Evolutionary conservation across 768 basidiomycete species (phyloP).

Genomic region (Saitozyma sp.): DNA sequence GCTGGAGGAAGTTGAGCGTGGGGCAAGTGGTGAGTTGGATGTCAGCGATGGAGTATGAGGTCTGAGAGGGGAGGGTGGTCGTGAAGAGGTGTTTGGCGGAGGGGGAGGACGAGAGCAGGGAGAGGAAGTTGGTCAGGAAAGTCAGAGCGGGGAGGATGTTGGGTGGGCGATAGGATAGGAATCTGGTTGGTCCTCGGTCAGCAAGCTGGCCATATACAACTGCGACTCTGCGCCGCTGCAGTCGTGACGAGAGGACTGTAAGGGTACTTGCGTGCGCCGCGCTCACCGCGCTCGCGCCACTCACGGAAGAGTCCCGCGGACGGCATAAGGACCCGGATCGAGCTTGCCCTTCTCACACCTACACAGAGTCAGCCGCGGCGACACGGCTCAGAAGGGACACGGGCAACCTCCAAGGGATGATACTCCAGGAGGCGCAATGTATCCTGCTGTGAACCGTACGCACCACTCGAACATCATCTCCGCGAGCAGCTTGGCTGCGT

Average conservation of each 20-base stretch:
- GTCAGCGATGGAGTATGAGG: slow-evolving; percentile 53
- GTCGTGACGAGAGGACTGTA: too few species aligned
- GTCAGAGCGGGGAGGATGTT: slow-evolving; percentile 90
- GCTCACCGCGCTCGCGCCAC: slow-evolving; percentile 40
- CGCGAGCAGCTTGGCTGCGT: slow-evolving; percentile 81
- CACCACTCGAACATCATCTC: slow-evolving; percentile 83
- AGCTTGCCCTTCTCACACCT: slow-evolving; percentile 53
- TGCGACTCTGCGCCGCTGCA: too few species aligned
- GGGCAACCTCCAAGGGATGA: too few species aligned
- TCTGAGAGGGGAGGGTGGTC: slow-evolving; percentile 22
- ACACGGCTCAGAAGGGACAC: too few species aligned
- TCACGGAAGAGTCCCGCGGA: slow-evolving; percentile 82
- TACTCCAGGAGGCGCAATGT: neutral
- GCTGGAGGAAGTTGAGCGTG: slow-evolving; percentile 83
- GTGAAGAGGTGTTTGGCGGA: slow-evolving; percentile 34
- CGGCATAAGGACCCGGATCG: slow-evolving; percentile 71
- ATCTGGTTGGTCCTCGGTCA: slow-evolving; percentile 33
- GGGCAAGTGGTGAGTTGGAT: slow-evolving; percentile 72
- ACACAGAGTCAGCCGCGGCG: neutral
- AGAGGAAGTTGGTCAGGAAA: slow-evolving; percentile 80
- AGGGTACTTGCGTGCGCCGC: too few species aligned
- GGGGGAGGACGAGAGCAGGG: slow-evolving; percentile 57
- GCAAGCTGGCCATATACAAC: neutral
- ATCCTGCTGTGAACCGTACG: neutral
- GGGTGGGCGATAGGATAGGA: slow-evolving; percentile 71